Percentiles rank a stretch among this genome's conserved stretches.
Evolutionary conservation across 169 alveolate genomes (phyloP).

Genomic region (Cystoisospora suis): DNA sequence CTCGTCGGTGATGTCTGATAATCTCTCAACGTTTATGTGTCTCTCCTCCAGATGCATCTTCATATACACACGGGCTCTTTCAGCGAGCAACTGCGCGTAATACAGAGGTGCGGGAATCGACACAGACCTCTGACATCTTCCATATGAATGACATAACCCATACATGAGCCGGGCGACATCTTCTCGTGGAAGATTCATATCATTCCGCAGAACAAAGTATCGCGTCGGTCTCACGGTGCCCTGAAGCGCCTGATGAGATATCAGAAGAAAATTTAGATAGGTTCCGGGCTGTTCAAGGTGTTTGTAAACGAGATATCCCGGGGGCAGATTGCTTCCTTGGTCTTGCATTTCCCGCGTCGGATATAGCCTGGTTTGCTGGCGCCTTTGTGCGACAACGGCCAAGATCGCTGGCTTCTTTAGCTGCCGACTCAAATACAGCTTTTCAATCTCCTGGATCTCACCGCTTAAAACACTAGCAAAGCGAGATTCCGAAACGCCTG

Average conservation of each 20-base stretch:
- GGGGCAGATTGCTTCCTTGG: conserved; percentile 6
- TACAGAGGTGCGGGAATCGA: not conserved
- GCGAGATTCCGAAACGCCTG: not conserved
- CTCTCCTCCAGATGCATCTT: not conserved
- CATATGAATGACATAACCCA: not conserved
- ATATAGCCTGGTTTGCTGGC: not conserved
- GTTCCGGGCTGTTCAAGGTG: not conserved
- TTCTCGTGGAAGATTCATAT: not conserved
- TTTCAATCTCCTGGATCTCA: not conserved
- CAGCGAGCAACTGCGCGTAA: not conserved
- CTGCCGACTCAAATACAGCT: not conserved
- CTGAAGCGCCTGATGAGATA: not conserved
- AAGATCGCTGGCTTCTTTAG: not conserved
- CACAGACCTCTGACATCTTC: not conserved
- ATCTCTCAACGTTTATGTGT: not conserved
- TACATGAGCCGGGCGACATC: not conserved
- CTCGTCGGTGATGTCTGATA: conserved; percentile 1
- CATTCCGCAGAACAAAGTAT: not conserved
- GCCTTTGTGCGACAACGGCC: not conserved
- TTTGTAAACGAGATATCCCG: not conserved
- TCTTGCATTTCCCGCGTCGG: not conserved
- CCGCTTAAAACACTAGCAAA: not conserved
- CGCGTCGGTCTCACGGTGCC: not conserved
- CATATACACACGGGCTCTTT: not conserved
- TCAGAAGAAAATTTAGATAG: not conserved